A percentile compares a stretch with the other conserved stretches of the same genome.
These are phyloP conservation scores for Ophiostoma novo-ulmi DNA, from an alignment of 2,329 filamentous ascomycete species.

Conservation along the genomic window DNA sequence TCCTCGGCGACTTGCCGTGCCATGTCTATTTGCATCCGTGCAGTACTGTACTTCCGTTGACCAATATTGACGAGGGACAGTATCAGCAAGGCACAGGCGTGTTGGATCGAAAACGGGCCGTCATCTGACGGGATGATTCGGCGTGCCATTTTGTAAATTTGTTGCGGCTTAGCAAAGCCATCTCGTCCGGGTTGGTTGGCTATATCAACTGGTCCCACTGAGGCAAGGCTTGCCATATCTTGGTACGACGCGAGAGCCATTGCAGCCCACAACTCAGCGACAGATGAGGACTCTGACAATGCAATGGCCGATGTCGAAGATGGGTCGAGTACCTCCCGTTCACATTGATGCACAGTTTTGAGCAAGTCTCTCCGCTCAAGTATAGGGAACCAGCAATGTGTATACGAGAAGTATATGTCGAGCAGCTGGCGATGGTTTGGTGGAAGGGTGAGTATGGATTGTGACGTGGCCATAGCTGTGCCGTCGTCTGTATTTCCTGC, in stretches of 20 bases:
- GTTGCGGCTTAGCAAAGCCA: conserved; percentile 28
- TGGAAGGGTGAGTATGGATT: conserved; percentile 38
- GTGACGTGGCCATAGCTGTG: background rate
- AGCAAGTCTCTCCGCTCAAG: conserved; percentile 61
- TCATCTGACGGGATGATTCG: conserved; percentile 47
- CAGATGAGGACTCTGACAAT: background rate
- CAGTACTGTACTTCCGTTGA: conserved; percentile 49
- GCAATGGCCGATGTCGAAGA: background rate
- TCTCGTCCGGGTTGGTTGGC: background rate
- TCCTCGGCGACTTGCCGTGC: conserved; percentile 50
- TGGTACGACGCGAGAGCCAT: conserved; percentile 55
- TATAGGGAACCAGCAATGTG: conserved; percentile 71
- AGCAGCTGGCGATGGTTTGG: conserved; percentile 56
- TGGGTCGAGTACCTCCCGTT: background rate
- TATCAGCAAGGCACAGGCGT: conserved; percentile 53
- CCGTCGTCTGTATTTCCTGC: background rate
- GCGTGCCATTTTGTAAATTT: conserved; percentile 49
- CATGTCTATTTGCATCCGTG: conserved; percentile 60
- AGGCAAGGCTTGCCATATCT: conserved; percentile 32
- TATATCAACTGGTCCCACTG: conserved; percentile 18
- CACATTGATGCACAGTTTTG: conserved; percentile 42
- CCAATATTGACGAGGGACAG: conserved; percentile 61
- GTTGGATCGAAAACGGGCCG: conserved; percentile 45
- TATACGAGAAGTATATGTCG: conserved; percentile 70
- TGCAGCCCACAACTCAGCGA: conserved; percentile 54